Conservation (phyloP, 1,284 basidiomycete genomes). For the Dichomitus squalens region DNA sequence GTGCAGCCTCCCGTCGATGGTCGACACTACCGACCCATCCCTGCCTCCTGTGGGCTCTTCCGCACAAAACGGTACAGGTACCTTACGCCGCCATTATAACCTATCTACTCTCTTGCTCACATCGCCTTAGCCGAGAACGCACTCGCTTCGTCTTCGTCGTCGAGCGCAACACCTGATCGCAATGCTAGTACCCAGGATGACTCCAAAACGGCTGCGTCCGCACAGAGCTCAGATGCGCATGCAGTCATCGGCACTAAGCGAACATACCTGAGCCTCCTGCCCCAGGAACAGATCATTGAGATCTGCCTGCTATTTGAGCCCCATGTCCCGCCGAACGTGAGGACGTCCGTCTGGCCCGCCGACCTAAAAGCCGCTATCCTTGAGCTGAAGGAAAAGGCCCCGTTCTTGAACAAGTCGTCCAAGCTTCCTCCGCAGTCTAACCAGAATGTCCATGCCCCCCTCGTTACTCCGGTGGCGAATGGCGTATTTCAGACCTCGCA, state of each 20-base stretch:
- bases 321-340: slow-evolving; percentile 61
- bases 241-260: slow-evolving; percentile 29
- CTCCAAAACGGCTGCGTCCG: neutral
- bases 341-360: slow-evolving; percentile 65
- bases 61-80: slow-evolving; percentile 19
- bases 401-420: slow-evolving; percentile 18
- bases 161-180: neutral
- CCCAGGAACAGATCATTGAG: slow-evolving; percentile 70
- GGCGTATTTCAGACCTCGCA: neutral
- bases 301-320: slow-evolving; percentile 73
- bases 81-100: neutral
- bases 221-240: too few species aligned
- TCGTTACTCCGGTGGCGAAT: neutral
- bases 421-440: neutral
- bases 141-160: neutral
- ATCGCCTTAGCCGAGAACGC: slow-evolving; percentile 9
- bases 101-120: neutral
- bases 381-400: slow-evolving; percentile 43
- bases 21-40: slow-evolving; percentile 17
- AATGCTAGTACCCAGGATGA: neutral
- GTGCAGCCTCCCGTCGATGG: slow-evolving; percentile 21
- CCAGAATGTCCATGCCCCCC: neutral
- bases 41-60: slow-evolving; percentile 14
- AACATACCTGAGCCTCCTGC: slow-evolving; percentile 65
- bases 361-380: slow-evolving; percentile 66